phyloP scores from a whole-genome alignment of 768 basidiomycete species.

The Arthromyces matolae region DNA sequence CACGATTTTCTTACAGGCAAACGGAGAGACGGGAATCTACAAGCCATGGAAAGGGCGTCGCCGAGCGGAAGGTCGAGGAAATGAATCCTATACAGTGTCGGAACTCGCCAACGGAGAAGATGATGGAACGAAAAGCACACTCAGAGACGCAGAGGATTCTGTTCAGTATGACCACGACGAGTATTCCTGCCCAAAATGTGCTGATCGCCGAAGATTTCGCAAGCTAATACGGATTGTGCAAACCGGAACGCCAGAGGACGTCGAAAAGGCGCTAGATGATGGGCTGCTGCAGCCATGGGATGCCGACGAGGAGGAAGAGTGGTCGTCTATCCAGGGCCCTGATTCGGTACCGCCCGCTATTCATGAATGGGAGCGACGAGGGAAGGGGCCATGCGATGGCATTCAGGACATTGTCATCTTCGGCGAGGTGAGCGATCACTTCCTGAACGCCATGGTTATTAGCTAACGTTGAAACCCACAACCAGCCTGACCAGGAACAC shows the following conservation, averaged over 20 bases:
- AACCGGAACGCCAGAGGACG: neutral
- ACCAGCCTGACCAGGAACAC: conserved; percentile 9
- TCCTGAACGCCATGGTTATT: too few relatives aligned
- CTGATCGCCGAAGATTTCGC: neutral
- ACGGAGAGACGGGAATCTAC: neutral
- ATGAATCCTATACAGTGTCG: neutral
- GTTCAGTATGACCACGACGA: conserved; percentile 6
- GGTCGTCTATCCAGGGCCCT: too few relatives aligned
- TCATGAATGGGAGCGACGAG: conserved; percentile 5
- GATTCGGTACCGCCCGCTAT: too few relatives aligned
- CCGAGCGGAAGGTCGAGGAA: neutral
- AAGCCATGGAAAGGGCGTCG: too few relatives aligned
- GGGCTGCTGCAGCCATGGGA: conserved; percentile 12
- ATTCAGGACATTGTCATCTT: conserved; percentile 6
- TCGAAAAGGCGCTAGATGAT: neutral
- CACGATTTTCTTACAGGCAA: neutral
- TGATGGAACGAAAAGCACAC: neutral
- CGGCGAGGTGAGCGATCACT: conserved; percentile 2
- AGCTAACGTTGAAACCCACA: neutral
- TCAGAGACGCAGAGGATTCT: neutral
- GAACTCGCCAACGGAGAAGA: neutral
- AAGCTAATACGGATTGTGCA: neutral
- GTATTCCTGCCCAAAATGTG: neutral
- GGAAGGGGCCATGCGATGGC: conserved; percentile 5
- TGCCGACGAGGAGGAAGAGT: neutral